Evolutionary conservation across 2,329 filamentous ascomycete species (phyloP).

Genomic region (Verticillium isaacii): DNA sequence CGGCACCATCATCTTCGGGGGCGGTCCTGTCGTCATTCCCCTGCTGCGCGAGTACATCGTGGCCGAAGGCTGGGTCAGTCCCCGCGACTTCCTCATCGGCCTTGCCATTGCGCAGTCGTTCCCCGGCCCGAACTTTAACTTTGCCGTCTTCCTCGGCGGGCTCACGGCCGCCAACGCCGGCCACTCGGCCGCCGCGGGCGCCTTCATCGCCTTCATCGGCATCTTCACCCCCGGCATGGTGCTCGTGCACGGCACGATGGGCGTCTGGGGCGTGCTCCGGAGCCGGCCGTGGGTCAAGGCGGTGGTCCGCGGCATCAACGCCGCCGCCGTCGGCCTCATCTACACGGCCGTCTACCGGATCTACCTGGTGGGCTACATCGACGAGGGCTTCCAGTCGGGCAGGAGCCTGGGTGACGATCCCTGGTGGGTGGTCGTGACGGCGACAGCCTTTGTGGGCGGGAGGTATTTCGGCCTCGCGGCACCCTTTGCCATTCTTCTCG

Average conservation of each 20-base stretch:
- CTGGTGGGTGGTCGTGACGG: constrained; percentile 60
- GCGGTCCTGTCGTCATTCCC: constrained; percentile 61
- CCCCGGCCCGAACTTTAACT: constrained; percentile 41
- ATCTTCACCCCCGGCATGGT: constrained; percentile 49
- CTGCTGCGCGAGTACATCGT: constrained; percentile 60
- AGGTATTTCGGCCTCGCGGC: neutral
- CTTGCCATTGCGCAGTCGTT: constrained; percentile 69
- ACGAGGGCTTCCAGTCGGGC: constrained; percentile 39
- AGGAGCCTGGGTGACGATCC: constrained; percentile 52
- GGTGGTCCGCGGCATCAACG: constrained; percentile 51
- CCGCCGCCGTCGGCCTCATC: constrained; percentile 55
- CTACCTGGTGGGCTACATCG: constrained; percentile 58
- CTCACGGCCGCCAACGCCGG: constrained; percentile 38
- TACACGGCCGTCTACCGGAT: constrained; percentile 61
- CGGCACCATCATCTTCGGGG: constrained; percentile 63
- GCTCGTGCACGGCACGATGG: constrained; percentile 45
- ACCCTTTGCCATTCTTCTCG: neutral
- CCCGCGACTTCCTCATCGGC: constrained; percentile 68
- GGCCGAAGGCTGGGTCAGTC: constrained; percentile 62
- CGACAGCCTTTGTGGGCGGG: constrained; percentile 15
- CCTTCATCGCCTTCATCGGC: constrained; percentile 44
- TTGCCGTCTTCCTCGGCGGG: constrained; percentile 52
- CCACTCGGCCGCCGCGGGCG: constrained; percentile 35
- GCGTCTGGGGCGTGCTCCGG: constrained; percentile 49
- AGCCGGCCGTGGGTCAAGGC: constrained; percentile 40